These are phyloP conservation scores for Cornus florida DNA, from an alignment of 148 eudicot species.

Conservation along the genomic window DNA sequence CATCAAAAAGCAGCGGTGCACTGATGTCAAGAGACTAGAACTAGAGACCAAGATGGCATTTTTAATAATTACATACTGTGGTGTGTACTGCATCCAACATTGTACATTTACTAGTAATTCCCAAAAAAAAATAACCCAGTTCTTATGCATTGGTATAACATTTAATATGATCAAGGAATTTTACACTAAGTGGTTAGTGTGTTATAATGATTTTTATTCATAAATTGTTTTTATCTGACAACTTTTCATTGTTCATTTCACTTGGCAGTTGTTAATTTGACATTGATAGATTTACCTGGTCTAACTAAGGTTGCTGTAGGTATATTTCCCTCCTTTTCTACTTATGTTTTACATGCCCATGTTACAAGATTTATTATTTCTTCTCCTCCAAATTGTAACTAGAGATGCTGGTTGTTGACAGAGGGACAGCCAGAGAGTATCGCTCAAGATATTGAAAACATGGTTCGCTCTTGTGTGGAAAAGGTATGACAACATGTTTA, in stretches of 20 bases:
- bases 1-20: not conserved
- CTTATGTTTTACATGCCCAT: not conserved
- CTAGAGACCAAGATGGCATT: not conserved
- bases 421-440: slow-evolving; percentile 85
- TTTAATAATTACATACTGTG: not conserved
- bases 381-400: not conserved
- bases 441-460: slow-evolving; percentile 69
- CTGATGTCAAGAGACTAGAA: not conserved
- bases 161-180: not conserved
- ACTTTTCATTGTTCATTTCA: slow-evolving; percentile 5
- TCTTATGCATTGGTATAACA: not conserved
- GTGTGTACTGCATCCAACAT: not conserved
- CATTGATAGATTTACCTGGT: slow-evolving; percentile 73
- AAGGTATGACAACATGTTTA: slow-evolving; percentile 45
- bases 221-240: not conserved
- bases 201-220: not conserved
- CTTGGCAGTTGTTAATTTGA: slow-evolving; percentile 63
- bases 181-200: not conserved
- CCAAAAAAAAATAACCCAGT: not conserved
- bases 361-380: not conserved
- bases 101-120: not conserved
- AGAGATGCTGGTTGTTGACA: slow-evolving; percentile 24
- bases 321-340: slow-evolving; percentile 20
- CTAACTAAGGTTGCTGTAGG: slow-evolving; percentile 73
- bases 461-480: slow-evolving; percentile 74